phyloP scores from a whole-genome alignment of 805 yeast species.

The Candida ulmi region DNA sequence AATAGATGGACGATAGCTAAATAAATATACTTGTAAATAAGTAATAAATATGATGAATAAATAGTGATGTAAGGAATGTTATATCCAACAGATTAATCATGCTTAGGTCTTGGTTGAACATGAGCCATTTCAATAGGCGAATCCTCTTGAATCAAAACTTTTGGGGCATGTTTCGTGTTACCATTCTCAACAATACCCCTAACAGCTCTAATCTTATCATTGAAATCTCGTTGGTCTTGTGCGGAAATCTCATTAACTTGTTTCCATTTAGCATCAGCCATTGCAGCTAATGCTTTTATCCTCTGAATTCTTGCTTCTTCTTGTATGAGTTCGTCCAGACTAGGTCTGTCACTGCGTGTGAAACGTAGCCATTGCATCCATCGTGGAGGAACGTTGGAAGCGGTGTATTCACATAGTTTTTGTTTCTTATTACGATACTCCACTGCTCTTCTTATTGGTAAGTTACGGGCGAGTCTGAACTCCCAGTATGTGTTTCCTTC shows the following conservation, averaged over 20 bases:
- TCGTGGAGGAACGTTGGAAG: slow-evolving; percentile 58
- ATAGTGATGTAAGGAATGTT: slow-evolving; percentile 3
- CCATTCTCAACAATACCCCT: slow-evolving; percentile 12
- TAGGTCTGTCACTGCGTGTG: slow-evolving; percentile 55
- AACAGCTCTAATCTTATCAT: slow-evolving; percentile 22
- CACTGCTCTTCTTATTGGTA: slow-evolving; percentile 54
- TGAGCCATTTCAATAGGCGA: slow-evolving; percentile 33
- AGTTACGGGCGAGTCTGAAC: slow-evolving; percentile 46
- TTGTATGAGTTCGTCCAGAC: slow-evolving; percentile 50
- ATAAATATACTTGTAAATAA: too few relatives aligned
- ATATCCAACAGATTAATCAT: too few relatives aligned
- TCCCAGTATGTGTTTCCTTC: slow-evolving; percentile 88
- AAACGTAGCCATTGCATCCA: slow-evolving; percentile 81
- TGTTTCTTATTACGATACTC: slow-evolving; percentile 45
- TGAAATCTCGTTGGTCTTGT: slow-evolving; percentile 8
- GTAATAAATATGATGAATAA: slow-evolving; percentile 2
- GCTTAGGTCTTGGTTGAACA: slow-evolving; percentile 28
- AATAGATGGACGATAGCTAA: too few relatives aligned
- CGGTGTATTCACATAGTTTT: slow-evolving; percentile 37
- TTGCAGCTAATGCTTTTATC: slow-evolving; percentile 32
- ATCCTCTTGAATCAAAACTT: slow-evolving; percentile 2
- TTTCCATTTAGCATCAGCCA: slow-evolving; percentile 25
- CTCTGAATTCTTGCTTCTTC: slow-evolving; percentile 53
- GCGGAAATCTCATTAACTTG: slow-evolving; percentile 8
- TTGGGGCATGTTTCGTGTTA: neutral